Conservation (phyloP, 768 basidiomycete genomes). For the Tylopilus rubrobrunneus region DNA sequence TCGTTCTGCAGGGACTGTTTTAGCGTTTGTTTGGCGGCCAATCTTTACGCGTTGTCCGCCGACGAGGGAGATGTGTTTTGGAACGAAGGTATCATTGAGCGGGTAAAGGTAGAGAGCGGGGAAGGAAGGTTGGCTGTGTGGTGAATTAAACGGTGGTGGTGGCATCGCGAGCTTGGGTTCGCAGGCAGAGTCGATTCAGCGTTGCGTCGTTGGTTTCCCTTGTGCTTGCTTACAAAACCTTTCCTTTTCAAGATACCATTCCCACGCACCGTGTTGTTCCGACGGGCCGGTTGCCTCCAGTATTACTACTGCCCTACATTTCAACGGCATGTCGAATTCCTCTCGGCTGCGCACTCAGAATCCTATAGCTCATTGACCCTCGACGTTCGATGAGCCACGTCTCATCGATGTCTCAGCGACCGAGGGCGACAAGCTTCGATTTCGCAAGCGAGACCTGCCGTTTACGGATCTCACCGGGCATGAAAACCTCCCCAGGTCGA, state of each 20-base stretch:
- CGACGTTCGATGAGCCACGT: too few species aligned
- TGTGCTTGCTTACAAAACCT: constrained; percentile 10
- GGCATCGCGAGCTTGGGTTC: constrained; percentile 26
- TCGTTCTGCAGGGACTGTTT: constrained; percentile 87
- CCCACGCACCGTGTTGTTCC: constrained; percentile 6
- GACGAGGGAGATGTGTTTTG: constrained; percentile 86
- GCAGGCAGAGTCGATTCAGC: constrained; percentile 10
- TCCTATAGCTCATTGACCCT: too few species aligned
- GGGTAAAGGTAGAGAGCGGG: constrained; percentile 76
- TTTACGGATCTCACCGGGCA: too few species aligned
- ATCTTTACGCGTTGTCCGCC: constrained; percentile 75
- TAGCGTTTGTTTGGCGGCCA: constrained; percentile 92
- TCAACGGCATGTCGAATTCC: too few species aligned
- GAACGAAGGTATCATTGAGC: constrained; percentile 89
- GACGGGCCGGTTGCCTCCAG: too few species aligned
- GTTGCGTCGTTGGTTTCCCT: constrained; percentile 7
- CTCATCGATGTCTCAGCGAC: too few species aligned
- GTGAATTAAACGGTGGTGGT: constrained; percentile 31
- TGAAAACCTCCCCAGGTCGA: too few species aligned
- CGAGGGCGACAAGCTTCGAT: too few species aligned
- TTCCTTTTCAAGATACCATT: neutral
- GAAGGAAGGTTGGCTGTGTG: constrained; percentile 23
- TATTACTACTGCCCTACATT: too few species aligned
- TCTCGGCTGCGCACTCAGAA: too few species aligned
- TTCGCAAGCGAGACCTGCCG: too few species aligned